Conservation (phyloP, 2,329 filamentous ascomycete species). For the Epichloe elymi region DNA sequence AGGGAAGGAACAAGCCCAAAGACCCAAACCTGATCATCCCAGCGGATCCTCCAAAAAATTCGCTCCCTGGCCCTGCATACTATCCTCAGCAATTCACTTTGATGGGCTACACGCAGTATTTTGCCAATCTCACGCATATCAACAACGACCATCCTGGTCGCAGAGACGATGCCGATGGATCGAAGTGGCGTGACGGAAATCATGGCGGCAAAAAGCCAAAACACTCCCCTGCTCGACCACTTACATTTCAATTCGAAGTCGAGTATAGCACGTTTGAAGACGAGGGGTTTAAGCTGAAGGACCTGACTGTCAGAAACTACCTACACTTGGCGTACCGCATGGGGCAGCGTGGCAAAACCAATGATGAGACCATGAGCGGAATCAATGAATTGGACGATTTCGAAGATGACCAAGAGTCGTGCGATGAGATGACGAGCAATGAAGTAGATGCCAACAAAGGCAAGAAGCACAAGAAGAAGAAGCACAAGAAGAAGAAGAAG, state of each 20-base stretch:
- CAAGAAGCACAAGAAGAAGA: conserved; percentile 25
- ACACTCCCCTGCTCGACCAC: conserved; percentile 41
- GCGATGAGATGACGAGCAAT: conserved; percentile 8
- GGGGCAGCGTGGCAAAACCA: conserved; percentile 26
- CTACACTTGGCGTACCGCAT: conserved; percentile 71
- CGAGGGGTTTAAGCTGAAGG: conserved; percentile 57
- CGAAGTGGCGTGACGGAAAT: conserved; percentile 51
- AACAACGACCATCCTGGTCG: conserved; percentile 48
- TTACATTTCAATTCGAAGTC: conserved; percentile 59
- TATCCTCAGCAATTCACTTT: conserved; percentile 70
- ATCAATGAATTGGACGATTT: conserved; percentile 16
- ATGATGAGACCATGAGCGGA: conserved; percentile 8
- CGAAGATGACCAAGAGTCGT: conserved; percentile 12
- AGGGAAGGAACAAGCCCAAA: conserved; percentile 35
- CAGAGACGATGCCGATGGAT: conserved; percentile 16
- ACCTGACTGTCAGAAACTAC: conserved; percentile 74
- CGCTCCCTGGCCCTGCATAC: conserved; percentile 79
- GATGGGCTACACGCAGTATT: conserved; percentile 78
- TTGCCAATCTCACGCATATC: conserved; percentile 80
- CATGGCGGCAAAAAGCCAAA: conserved; percentile 42
- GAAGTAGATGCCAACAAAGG: conserved; percentile 29
- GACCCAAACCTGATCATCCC: conserved; percentile 54
- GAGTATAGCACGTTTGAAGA: conserved; percentile 81
- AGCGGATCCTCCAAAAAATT: conserved; percentile 53
- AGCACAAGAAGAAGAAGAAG: conserved; percentile 28